Percentiles rank a stretch among this genome's conserved stretches.
These are phyloP conservation scores for Herpotrichia juniperi DNA, from an alignment of 2,329 filamentous ascomycete species.

Conservation along the genomic window DNA sequence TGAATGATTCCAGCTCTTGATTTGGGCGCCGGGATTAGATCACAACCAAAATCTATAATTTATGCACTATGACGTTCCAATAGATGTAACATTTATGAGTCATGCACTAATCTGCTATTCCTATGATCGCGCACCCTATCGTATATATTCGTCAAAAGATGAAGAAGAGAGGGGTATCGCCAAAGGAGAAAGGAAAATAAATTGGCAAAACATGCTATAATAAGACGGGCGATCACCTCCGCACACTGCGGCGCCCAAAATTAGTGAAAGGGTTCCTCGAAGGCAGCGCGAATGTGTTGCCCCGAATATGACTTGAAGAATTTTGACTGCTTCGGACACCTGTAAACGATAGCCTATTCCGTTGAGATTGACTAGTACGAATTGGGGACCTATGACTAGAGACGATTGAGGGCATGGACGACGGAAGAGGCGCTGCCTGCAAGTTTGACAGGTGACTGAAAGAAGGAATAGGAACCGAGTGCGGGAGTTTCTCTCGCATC, in stretches of 20 bases:
- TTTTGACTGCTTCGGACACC: slow-evolving; percentile 33
- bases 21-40: too few relatives aligned
- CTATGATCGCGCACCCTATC: too few relatives aligned
- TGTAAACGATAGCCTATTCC: slow-evolving; percentile 20
- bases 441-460: slow-evolving; percentile 10
- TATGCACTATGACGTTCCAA: too few relatives aligned
- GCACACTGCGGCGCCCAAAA: slow-evolving; percentile 24
- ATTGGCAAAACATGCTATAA: neutral
- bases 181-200: neutral
- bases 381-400: slow-evolving; percentile 12
- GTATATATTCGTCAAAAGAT: neutral
- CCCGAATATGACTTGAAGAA: neutral
- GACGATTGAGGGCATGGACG: slow-evolving; percentile 22
- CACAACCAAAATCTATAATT: too few relatives aligned
- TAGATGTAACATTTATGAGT: too few relatives aligned
- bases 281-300: slow-evolving; percentile 6
- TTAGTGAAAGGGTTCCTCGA: slow-evolving; percentile 13
- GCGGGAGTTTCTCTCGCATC: slow-evolving; percentile 5
- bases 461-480: slow-evolving; percentile 10
- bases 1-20: too few relatives aligned
- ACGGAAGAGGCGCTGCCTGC: slow-evolving; percentile 19
- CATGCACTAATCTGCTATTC: too few relatives aligned
- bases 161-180: neutral
- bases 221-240: slow-evolving; percentile 16
- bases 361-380: slow-evolving; percentile 19